Conservation (phyloP, 805 yeast species). For the Cyberlindnera mycetangii region DNA sequence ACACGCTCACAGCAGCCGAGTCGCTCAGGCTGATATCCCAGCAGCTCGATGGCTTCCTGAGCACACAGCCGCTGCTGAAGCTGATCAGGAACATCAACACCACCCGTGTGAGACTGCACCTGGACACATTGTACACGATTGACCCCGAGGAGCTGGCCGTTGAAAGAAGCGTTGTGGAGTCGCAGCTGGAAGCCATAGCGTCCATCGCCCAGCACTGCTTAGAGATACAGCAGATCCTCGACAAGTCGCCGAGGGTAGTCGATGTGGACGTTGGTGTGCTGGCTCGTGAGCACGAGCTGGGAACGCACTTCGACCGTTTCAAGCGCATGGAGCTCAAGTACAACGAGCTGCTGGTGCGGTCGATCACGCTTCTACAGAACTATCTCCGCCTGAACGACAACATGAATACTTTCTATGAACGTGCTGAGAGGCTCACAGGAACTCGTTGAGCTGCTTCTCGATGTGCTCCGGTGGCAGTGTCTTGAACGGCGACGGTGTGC, state of each 20-base stretch:
- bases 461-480: slow-evolving; percentile 2
- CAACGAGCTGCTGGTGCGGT: slow-evolving; percentile 22
- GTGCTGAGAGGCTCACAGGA: slow-evolving; percentile 3
- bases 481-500: background rate
- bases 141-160: background rate
- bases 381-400: slow-evolving; percentile 22
- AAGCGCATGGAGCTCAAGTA: slow-evolving; percentile 19
- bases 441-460: slow-evolving; percentile 17
- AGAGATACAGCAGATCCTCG: background rate
- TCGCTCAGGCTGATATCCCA: slow-evolving; percentile 5
- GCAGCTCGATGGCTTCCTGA: slow-evolving; percentile 9
- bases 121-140: background rate
- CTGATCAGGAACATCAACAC: slow-evolving; percentile 10
- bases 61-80: slow-evolving; percentile 2
- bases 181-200: slow-evolving; percentile 9
- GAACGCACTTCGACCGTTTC: slow-evolving; percentile 5
- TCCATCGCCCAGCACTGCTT: background rate
- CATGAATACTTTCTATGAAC: slow-evolving; percentile 13
- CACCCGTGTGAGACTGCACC: slow-evolving; percentile 10
- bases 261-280: background rate
- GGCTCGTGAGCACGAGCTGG: background rate
- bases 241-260: background rate
- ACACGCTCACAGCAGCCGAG: slow-evolving; percentile 2
- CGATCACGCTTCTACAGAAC: slow-evolving; percentile 24
- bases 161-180: slow-evolving; percentile 9